These are phyloP conservation scores for Juglanconis sp. DNA, from an alignment of 2,329 filamentous ascomycete species.

Conservation along the genomic window DNA sequence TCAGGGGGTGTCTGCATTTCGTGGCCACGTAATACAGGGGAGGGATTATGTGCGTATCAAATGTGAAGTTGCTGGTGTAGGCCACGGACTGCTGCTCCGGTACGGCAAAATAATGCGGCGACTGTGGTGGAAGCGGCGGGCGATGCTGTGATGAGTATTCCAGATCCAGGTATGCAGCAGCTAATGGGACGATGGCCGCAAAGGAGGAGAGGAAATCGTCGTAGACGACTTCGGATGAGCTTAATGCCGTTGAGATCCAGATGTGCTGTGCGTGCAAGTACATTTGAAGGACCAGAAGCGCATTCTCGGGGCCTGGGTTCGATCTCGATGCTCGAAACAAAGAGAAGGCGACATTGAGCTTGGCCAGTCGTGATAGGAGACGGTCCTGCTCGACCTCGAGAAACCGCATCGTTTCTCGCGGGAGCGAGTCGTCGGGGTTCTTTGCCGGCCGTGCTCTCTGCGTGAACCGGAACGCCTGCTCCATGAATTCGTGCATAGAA, in stretches of 20 bases:
- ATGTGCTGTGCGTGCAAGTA: slow-evolving; percentile 30
- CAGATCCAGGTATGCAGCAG: slow-evolving; percentile 26
- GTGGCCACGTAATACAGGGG: slow-evolving; percentile 36
- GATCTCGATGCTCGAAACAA: slow-evolving; percentile 26
- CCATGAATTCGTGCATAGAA: slow-evolving; percentile 37
- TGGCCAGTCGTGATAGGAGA: slow-evolving; percentile 29
- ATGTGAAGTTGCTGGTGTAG: slow-evolving; percentile 28
- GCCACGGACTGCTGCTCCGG: slow-evolving; percentile 16
- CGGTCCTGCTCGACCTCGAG: slow-evolving; percentile 32
- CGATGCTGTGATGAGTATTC: slow-evolving; percentile 6
- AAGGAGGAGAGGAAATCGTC: slow-evolving; percentile 32
- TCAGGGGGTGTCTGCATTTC: slow-evolving; percentile 37
- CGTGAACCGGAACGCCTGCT: slow-evolving; percentile 37
- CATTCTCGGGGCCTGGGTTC: slow-evolving; percentile 19
- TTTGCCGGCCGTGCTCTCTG: slow-evolving; percentile 25
- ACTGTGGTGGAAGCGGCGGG: not conserved
- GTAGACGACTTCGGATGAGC: slow-evolving; percentile 27
- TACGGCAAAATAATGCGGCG: not conserved
- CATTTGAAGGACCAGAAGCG: slow-evolving; percentile 30
- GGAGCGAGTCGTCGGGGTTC: slow-evolving; percentile 24
- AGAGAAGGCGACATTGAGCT: slow-evolving; percentile 29
- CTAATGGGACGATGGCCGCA: slow-evolving; percentile 32
- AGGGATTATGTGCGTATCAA: slow-evolving; percentile 37
- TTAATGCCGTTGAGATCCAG: slow-evolving; percentile 33
- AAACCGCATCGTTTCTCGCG: slow-evolving; percentile 22